Conservation (phyloP, 768 basidiomycete genomes). For the Termitomyces sp. region DNA sequence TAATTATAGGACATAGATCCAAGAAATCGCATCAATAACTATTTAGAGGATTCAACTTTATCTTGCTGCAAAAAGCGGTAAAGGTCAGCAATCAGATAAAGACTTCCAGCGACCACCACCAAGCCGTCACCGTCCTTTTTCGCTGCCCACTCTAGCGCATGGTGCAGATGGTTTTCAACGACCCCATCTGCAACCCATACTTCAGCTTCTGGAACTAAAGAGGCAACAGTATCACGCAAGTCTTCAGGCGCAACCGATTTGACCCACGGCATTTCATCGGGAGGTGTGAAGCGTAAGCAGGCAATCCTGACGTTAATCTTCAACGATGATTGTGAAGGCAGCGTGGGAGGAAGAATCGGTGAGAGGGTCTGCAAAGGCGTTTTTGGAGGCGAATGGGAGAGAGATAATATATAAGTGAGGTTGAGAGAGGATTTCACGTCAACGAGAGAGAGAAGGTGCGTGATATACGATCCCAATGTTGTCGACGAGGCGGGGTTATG, state of each 20-base stretch:
- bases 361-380: conserved; percentile 67
- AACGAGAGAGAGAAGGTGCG: conserved; percentile 29
- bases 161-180: conserved; percentile 20
- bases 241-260: conserved; percentile 53
- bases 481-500: conserved; percentile 83
- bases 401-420: conserved; percentile 71
- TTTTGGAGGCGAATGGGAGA: conserved; percentile 89
- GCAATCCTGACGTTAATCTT: conserved; percentile 47
- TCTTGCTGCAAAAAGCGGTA: conserved; percentile 52
- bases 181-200: conserved; percentile 41
- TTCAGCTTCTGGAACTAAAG: conserved; percentile 43
- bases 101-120: conserved; percentile 82
- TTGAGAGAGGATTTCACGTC: conserved; percentile 27
- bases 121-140: conserved; percentile 44
- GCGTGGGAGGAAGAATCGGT: conserved; percentile 54
- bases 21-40: not conserved
- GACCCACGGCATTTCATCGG: conserved; percentile 97
- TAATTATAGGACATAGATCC: not conserved
- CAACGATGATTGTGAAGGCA: conserved; percentile 26
- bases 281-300: conserved; percentile 63
- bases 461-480: conserved; percentile 66
- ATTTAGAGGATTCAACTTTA: not conserved
- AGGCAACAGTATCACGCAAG: conserved; percentile 43
- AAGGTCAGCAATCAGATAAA: conserved; percentile 94
- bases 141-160: conserved; percentile 51